These are phyloP conservation scores for Vitellaria paradoxa DNA, from an alignment of 179 eudicot species.

Conservation along the genomic window DNA sequence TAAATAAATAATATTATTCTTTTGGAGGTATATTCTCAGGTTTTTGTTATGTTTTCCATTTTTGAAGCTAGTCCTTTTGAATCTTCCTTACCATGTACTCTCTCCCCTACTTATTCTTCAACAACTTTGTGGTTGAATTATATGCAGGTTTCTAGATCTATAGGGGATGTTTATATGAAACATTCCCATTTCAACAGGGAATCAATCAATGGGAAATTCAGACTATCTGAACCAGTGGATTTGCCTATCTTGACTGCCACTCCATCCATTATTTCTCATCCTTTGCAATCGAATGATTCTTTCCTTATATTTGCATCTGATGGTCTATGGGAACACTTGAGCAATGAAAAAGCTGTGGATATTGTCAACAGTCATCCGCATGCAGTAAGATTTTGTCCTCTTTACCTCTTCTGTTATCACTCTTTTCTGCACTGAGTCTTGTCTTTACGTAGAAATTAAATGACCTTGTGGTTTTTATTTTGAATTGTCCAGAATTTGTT, in stretches of 20 bases:
- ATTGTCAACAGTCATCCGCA: conserved; percentile 71
- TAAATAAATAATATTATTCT: background rate
- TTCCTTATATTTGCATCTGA: conserved; percentile 84
- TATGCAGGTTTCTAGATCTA: conserved; percentile 76
- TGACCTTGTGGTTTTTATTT: background rate
- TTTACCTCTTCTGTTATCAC: background rate
- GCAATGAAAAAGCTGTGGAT: conserved; percentile 76
- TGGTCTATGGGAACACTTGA: conserved; percentile 87
- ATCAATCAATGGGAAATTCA: conserved; percentile 60
- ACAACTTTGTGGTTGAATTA: background rate
- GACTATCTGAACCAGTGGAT: conserved; percentile 59
- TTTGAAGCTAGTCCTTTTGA: background rate
- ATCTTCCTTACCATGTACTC: background rate
- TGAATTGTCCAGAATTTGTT: background rate
- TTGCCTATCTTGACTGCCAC: conserved; percentile 61
- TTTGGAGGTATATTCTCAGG: background rate
- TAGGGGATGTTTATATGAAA: conserved; percentile 79
- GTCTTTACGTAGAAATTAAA: background rate
- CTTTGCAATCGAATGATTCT: conserved; percentile 56
- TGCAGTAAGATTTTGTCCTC: conserved; percentile 44
- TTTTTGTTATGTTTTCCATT: background rate
- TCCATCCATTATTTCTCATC: conserved; percentile 60
- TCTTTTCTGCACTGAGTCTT: background rate
- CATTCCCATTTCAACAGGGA: conserved; percentile 56
- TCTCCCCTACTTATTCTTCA: background rate